Base-by-base conservation (phyloP, 2,329 filamentous ascomycete species). In the Phialocephala sp. region DNA sequence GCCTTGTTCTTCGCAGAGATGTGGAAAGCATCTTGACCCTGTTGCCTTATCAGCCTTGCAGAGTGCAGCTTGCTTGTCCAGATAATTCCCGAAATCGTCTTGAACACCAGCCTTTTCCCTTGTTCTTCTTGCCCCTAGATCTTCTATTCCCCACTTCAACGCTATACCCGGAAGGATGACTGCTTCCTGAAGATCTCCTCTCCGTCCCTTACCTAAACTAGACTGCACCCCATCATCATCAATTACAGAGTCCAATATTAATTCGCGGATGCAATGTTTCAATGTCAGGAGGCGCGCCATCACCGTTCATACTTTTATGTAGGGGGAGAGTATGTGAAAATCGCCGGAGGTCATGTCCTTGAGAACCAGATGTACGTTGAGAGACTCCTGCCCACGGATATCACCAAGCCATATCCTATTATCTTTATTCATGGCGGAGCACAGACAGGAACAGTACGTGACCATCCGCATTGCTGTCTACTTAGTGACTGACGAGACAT, bases 341-440 rank as follows among this genome's bases (percentile, higher is more conserved):
- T 55, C 15, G 41, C 43, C 2, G 32, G 35, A 12, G 67, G 68
- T 2, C 52, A 64, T 39, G 8, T 72, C 0, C 69, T 70, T 37
- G 15, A 63, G 8, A 65, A 79, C 61, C 84, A 86, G 76, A 84
- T 86, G 78, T 86, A 86, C 68, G 82, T 85, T 35, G 84, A 86
- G 75, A 78, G 77, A 63, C 76, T 85, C 18, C 68, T 71, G 8
- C 81, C 82, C 18, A 24, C 37, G 2, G 32, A 35, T 18, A 24
- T 36, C 5, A 60, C 56, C 32, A 66, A 72, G 9, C 60, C 62
- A 24, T 72, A 71, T 52, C 73, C 71, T 0, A 32, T 75, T 15
- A 59, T 75, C 14, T 72, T 75, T 55, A 71, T 75, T 14, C 71
- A 74, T 59, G 73, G 70, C 0, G 55, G 63, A 37, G 69, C 62